Base-by-base conservation (phyloP, 805 yeast species). In the Grigorovia yakushimaensis region DNA sequence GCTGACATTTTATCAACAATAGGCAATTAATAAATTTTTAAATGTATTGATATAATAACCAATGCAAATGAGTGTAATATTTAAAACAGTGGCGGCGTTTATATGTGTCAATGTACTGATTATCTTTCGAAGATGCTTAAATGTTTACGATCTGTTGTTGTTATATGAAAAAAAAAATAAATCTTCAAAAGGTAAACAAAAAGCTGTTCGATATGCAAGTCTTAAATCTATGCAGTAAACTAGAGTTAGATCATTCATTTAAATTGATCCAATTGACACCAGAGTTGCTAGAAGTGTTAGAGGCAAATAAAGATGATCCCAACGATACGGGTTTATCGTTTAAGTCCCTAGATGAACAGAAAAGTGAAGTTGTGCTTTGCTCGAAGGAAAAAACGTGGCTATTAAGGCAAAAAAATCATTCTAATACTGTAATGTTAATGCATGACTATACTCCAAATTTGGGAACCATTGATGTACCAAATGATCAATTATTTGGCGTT, bases 401-500 rank as follows among this genome's bases (percentile, higher is more conserved):
- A 41, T 55, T 88, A 17, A 72, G 87, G 45, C 89, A 84, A 57
- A 82, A 84, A 69, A 86, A 87, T 59, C 97, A 91, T 62, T 84
- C 96, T 7, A 88, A 91, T 62, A 76, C 91, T 4, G 81, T 85
- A n/a, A 61, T 88, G 54, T 51, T 88, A 20, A 59, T 78, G 60
- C 62, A 62, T 11, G 61, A 56, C 33, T 59, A 58, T 49, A 49
- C 50, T 5, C 59, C 64, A 1, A 57, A 52, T 13, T 56, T 51
- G 5, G 44, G 49, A 15, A 36, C 48, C 9, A 24, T 39, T n/a
- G 37, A 19, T 20, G 46, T 69, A 0, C 51, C 53, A 1, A 18
- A 30, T 22, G 45, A 39, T 7, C 33, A 40, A 62, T 13, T 64
- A 21, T 47, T 70, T 62, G 65, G 72, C 47, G 56, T 65, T 55